phyloP scores from a whole-genome alignment of 495 filamentous ascomycete species.

The Trypethelium eluteriae region DNA sequence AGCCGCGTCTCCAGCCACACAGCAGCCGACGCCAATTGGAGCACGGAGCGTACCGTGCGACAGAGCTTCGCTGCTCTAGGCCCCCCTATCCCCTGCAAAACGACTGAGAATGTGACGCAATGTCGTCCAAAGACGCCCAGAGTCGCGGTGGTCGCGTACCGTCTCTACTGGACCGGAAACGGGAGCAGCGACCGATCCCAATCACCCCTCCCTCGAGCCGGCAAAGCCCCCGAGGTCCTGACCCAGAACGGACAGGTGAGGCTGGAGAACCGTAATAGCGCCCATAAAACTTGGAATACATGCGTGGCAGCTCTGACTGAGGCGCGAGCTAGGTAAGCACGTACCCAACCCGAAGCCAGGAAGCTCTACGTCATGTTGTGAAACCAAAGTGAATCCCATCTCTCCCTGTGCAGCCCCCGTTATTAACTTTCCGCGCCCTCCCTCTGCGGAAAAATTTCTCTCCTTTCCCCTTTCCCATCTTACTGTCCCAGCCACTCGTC shows the following conservation, averaged over 20 bases:
- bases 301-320: neutral
- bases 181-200: neutral
- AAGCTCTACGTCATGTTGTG: slow-evolving; percentile 8
- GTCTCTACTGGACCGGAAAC: neutral
- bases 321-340: slow-evolving; percentile 14
- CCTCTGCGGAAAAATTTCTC: neutral
- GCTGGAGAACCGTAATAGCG: neutral
- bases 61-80: neutral
- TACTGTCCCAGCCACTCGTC: slow-evolving; percentile 15
- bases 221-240: neutral
- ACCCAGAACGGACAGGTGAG: neutral
- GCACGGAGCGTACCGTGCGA: neutral
- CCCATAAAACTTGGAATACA: neutral
- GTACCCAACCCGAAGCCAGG: neutral
- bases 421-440: slow-evolving; percentile 12
- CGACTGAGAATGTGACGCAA: slow-evolving; percentile 26
- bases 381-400: slow-evolving; percentile 4
- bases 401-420: slow-evolving; percentile 11
- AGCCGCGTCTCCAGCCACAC: neutral
- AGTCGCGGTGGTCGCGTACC: neutral
- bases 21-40: neutral
- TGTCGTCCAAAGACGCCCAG: neutral
- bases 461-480: slow-evolving; percentile 10
- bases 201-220: neutral
- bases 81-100: neutral